These are phyloP conservation scores for Pseudovirgaria hyperparasitica DNA, from an alignment of 2,329 filamentous ascomycete genomes.

Conservation along the genomic window DNA sequence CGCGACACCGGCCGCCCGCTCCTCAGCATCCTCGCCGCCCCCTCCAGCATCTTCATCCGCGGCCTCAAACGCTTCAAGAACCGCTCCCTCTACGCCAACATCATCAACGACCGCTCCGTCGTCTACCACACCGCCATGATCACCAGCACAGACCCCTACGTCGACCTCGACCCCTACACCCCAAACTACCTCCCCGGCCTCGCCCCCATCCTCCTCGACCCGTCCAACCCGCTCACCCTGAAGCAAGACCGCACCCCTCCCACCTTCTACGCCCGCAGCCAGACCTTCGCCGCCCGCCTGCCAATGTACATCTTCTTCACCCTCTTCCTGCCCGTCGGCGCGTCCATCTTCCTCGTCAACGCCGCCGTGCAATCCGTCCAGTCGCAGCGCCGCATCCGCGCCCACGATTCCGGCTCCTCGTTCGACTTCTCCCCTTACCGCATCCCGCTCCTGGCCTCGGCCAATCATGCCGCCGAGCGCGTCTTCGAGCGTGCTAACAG, in stretches of 20 bases:
- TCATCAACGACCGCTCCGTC: conserved; percentile 72
- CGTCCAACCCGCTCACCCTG: conserved; percentile 44
- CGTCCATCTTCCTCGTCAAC: conserved; percentile 61
- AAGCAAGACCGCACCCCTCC: conserved; percentile 22
- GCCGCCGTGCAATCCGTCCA: conserved; percentile 63
- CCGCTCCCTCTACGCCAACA: conserved; percentile 71
- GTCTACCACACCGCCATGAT: conserved; percentile 76
- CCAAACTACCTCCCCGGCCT: conserved; percentile 65
- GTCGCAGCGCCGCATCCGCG: conserved; percentile 59
- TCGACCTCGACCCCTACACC: conserved; percentile 51
- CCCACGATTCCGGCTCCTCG: conserved; percentile 62
- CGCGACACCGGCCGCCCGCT: conserved; percentile 71
- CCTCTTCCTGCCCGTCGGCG: conserved; percentile 61
- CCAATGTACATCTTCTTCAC: conserved; percentile 53
- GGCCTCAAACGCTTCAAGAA: conserved; percentile 65
- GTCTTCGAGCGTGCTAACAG: too few relatives aligned
- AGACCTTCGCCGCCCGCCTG: conserved; percentile 37
- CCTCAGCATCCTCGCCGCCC: conserved; percentile 69
- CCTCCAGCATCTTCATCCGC: conserved; percentile 72
- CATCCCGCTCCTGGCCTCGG: conserved; percentile 60
- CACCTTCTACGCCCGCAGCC: conserved; percentile 19
- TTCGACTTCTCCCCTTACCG: conserved; percentile 59
- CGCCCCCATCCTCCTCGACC: conserved; percentile 63
- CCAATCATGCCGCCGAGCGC: too few relatives aligned
- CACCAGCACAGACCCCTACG: conserved; percentile 64